These are phyloP conservation scores for Geosmithia flava DNA, from an alignment of 2,329 filamentous ascomycete genomes.

Conservation along the genomic window DNA sequence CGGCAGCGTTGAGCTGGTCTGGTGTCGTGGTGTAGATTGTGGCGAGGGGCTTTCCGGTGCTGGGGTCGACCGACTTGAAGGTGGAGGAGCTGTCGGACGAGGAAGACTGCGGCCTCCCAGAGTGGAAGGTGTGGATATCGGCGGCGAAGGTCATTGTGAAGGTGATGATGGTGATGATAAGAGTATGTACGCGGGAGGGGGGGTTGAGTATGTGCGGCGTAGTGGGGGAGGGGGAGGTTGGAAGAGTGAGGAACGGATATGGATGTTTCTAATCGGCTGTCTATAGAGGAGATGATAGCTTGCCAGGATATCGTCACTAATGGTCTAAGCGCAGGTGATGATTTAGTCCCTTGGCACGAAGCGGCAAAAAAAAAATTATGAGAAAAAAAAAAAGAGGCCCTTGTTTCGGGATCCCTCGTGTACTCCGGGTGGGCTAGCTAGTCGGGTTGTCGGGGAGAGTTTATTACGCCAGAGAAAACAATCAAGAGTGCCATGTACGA, in stretches of 20 bases:
- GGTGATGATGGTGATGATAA: background rate
- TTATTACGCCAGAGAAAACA: background rate
- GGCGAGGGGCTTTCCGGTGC: slow-evolving; percentile 55
- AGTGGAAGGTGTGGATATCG: slow-evolving; percentile 57
- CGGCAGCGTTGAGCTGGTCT: slow-evolving; percentile 56
- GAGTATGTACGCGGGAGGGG: background rate
- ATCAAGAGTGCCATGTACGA: background rate
- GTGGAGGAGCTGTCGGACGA: slow-evolving; percentile 45
- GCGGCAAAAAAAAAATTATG: background rate
- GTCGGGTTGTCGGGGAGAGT: background rate
- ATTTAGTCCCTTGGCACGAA: background rate
- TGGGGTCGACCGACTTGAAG: slow-evolving; percentile 64
- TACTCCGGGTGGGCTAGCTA: background rate
- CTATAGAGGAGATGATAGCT: background rate
- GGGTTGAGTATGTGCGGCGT: background rate
- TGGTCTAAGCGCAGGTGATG: background rate
- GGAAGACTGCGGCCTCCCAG: slow-evolving; percentile 50
- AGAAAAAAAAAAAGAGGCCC: background rate
- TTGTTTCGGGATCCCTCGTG: background rate
- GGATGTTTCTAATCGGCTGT: background rate
- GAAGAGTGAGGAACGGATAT: background rate
- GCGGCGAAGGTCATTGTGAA: slow-evolving; percentile 19
- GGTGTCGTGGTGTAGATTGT: slow-evolving; percentile 59
- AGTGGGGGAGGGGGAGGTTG: background rate
- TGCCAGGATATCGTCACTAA: background rate